Evolutionary conservation across 257 asterid species (phyloP).

Genomic region (Nicotiana noctiflora): DNA sequence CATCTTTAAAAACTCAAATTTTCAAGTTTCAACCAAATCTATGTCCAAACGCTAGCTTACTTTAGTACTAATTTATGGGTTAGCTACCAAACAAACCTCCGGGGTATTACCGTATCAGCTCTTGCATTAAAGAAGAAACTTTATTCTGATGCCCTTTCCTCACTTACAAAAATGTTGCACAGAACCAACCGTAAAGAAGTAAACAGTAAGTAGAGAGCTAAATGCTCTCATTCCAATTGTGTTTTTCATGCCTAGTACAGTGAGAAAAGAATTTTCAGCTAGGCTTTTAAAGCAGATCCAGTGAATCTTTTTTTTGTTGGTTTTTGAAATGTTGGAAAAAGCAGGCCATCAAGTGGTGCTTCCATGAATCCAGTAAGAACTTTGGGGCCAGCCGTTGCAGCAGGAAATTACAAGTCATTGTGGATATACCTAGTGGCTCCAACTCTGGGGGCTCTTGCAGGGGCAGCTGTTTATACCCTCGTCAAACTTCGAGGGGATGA

Average conservation of each 20-base stretch:
- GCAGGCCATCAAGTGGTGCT: conserved; percentile 76
- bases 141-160: background rate
- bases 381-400: conserved; percentile 85
- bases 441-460: conserved; percentile 74
- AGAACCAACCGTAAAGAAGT: background rate
- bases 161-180: background rate
- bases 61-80: too few species aligned
- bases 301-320: background rate
- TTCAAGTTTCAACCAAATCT: too few species aligned
- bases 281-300: background rate
- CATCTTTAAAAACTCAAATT: too few species aligned
- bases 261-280: background rate
- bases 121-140: background rate
- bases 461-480: conserved; percentile 45
- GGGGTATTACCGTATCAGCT: background rate
- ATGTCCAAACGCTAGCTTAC: too few species aligned
- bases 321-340: background rate
- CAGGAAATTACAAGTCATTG: conserved; percentile 70
- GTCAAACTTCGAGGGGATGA: conserved; percentile 26
- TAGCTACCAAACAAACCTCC: background rate
- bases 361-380: conserved; percentile 93
- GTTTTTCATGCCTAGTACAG: background rate
- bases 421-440: conserved; percentile 87
- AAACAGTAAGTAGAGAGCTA: background rate
- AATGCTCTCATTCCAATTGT: background rate